These are phyloP conservation scores for Gossypium sturtianum DNA, from an alignment of 345 rosid species.

Conservation along the genomic window DNA sequence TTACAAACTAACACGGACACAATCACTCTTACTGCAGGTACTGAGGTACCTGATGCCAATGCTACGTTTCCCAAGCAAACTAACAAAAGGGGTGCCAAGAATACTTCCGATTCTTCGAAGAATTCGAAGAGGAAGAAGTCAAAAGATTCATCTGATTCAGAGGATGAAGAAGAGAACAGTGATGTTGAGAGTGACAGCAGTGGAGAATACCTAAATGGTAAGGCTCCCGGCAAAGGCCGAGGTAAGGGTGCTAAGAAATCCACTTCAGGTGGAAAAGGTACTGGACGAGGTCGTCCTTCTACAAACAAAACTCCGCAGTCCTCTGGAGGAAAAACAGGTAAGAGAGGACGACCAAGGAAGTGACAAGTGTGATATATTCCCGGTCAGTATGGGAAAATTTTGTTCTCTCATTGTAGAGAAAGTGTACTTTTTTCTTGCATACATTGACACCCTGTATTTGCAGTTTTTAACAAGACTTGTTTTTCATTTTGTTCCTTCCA, in stretches of 20 bases:
- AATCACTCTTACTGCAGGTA: slow-evolving; percentile 29
- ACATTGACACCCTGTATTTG: background rate
- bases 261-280: slow-evolving; percentile 25
- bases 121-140: slow-evolving; percentile 46
- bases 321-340: slow-evolving; percentile 42
- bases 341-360: slow-evolving; percentile 77
- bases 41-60: slow-evolving; percentile 40
- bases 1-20: background rate
- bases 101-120: slow-evolving; percentile 29
- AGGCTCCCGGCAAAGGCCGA: slow-evolving; percentile 38
- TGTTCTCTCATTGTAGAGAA: slow-evolving; percentile 1
- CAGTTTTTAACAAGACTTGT: background rate
- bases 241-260: slow-evolving; percentile 31
- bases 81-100: slow-evolving; percentile 35
- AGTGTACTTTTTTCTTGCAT: background rate
- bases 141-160: slow-evolving; percentile 55
- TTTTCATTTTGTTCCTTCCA: background rate
- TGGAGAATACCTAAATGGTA: slow-evolving; percentile 54
- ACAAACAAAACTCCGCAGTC: slow-evolving; percentile 31
- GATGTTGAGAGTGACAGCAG: slow-evolving; percentile 40
- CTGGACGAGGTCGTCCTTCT: slow-evolving; percentile 36
- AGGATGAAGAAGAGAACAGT: slow-evolving; percentile 33
- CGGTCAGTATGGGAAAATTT: slow-evolving; percentile 8
- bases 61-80: slow-evolving; percentile 28
- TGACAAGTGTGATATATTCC: slow-evolving; percentile 19